A percentile compares a stretch with the other conserved stretches of the same genome.
phyloP scores from a whole-genome alignment of 495 filamentous ascomycete species.

The Neurospora sp. region DNA sequence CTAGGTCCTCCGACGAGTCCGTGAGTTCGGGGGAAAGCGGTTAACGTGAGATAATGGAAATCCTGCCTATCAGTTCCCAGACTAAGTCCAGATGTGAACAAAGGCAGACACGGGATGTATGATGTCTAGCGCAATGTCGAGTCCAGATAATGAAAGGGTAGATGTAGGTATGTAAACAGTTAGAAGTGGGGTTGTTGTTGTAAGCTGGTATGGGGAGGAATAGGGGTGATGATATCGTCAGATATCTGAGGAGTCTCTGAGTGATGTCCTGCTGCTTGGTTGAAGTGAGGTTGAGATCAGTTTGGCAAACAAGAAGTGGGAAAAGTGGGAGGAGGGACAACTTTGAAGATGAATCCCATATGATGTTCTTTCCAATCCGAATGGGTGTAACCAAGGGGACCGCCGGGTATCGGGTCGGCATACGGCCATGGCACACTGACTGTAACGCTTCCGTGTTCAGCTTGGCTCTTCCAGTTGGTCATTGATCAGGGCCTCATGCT shows the following conservation, averaged over 20 bases:
- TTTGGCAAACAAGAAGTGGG: not conserved
- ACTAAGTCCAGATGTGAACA: not conserved
- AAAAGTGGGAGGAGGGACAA: not conserved
- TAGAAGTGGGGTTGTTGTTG: not conserved
- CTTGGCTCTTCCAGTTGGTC: not conserved
- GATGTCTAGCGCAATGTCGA: not conserved
- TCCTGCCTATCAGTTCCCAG: not conserved
- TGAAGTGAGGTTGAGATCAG: not conserved
- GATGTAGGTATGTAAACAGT: not conserved
- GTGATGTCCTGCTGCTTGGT: not conserved
- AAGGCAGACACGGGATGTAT: not conserved
- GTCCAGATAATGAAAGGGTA: not conserved
- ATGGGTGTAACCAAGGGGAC: not conserved
- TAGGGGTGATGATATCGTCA: not conserved
- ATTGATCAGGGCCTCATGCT: not conserved
- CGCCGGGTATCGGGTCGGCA: not conserved
- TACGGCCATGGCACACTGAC: not conserved
- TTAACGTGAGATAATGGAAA: not conserved
- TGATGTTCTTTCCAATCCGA: not conserved
- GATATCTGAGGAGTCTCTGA: not conserved
- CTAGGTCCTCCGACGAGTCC: not conserved
- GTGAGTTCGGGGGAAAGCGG: not conserved
- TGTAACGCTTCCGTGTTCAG: not conserved
- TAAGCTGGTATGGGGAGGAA: not conserved
- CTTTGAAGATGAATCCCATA: not conserved